These are phyloP conservation scores for Syzygium syzygioides DNA, from an alignment of 441 rosid species.

Conservation along the genomic window DNA sequence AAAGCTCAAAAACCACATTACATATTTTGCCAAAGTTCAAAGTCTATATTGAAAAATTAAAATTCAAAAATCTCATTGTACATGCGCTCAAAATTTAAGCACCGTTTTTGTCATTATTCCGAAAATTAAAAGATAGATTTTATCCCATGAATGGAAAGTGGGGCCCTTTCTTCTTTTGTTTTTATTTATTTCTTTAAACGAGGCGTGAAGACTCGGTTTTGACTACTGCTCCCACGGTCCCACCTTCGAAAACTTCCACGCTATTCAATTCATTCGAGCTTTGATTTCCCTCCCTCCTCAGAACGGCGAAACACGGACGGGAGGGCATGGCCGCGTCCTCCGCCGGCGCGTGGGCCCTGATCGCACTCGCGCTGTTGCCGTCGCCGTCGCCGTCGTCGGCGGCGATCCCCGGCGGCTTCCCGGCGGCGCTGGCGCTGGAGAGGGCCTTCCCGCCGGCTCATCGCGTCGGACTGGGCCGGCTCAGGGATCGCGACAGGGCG, in stretches of 20 bases:
- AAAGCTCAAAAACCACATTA: no score
- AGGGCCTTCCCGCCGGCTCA: conserved; percentile 55
- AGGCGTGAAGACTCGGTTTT: neutral
- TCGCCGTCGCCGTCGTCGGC: neutral
- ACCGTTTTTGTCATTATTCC: no score
- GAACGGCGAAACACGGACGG: neutral
- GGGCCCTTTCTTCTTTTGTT: neutral
- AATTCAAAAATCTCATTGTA: rapidly evolving
- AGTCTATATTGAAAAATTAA: no score
- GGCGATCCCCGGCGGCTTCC: conserved; percentile 26
- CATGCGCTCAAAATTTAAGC: rapidly evolving
- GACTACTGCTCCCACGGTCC: neutral
- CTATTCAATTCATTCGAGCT: neutral
- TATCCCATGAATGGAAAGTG: neutral
- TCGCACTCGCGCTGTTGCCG: conserved; percentile 19
- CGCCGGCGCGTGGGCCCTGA: conserved; percentile 14
- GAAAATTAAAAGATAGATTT: no score
- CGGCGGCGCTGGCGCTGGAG: conserved; percentile 51
- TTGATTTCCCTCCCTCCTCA: neutral
- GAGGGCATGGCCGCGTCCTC: conserved; percentile 20
- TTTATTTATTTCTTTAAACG: neutral
- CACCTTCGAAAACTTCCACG: neutral
- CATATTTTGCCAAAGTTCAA: rapidly evolving
- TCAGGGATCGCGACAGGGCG: conserved; percentile 48
- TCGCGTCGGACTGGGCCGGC: conserved; percentile 42